Conservation (phyloP, 108 stramenopile genomes). For the Asterionellopsis glacialis region DNA sequence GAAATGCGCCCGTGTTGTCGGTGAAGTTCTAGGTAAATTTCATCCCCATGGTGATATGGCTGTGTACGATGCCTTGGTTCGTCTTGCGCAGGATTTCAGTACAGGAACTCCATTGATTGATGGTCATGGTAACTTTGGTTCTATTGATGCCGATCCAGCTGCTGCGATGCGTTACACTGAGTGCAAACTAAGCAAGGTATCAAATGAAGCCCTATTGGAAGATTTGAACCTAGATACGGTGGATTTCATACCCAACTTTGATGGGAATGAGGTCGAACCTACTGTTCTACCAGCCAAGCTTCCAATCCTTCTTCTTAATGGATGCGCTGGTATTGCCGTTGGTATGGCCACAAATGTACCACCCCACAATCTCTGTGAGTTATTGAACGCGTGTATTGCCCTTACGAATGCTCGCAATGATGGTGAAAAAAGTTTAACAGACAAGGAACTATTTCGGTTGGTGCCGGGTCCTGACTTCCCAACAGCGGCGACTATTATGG, state of each 20-base stretch:
- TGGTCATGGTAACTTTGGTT: conserved; percentile 96
- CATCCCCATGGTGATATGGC: conserved; percentile 92
- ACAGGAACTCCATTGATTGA: conserved; percentile 84
- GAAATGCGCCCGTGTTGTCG: conserved; percentile 97
- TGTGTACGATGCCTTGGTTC: conserved; percentile 94
- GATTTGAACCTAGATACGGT: conserved; percentile 82
- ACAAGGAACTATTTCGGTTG: conserved; percentile 65
- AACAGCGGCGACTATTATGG: conserved; percentile 88
- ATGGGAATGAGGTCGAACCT: conserved; percentile 92
- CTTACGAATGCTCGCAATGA: conserved; percentile 44
- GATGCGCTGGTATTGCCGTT: conserved; percentile 89
- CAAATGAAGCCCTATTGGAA: conserved; percentile 73
- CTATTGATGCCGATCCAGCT: conserved; percentile 93
- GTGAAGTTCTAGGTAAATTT: conserved; percentile 92
- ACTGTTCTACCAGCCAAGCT: conserved; percentile 86
- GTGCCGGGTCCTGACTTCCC: conserved; percentile 96
- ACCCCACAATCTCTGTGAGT: conserved; percentile 93
- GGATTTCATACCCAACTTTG: conserved; percentile 89
- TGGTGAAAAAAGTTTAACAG: conserved; percentile 30
- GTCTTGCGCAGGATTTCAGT: conserved; percentile 92
- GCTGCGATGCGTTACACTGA: conserved; percentile 99
- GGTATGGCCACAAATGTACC: conserved; percentile 98
- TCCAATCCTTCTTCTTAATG: conserved; percentile 91
- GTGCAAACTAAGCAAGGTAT: conserved; percentile 74
- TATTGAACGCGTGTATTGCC: conserved; percentile 77